phyloP scores from a whole-genome alignment of 2,329 filamentous ascomycete genomes.

The Ascocoryne sarcoides region DNA sequence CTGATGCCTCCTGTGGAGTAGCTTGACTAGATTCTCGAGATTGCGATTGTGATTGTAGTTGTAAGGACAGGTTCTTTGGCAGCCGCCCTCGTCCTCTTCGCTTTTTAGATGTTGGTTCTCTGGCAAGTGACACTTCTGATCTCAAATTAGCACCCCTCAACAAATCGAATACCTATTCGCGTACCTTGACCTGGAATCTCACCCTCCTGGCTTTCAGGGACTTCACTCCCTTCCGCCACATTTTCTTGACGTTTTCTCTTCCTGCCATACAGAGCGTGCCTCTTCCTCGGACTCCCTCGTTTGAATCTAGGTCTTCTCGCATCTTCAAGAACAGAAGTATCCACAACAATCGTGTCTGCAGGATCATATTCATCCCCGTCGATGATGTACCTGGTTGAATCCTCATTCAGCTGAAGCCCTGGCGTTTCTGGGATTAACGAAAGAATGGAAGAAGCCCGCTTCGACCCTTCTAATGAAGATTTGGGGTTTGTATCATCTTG shows the following conservation, averaged over 20 bases:
- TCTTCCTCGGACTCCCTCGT: background rate
- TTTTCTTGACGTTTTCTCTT: constrained; percentile 17
- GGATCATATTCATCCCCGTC: constrained; percentile 11
- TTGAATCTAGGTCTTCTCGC: background rate
- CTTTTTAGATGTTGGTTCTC: too few relatives aligned
- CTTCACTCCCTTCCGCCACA: constrained; percentile 9
- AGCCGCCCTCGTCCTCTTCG: too few relatives aligned
- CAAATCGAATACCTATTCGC: too few relatives aligned
- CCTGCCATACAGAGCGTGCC: constrained; percentile 1
- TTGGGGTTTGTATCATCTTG: background rate
- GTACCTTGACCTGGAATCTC: constrained; percentile 9
- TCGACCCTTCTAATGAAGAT: too few relatives aligned
- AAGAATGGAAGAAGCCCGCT: constrained; percentile 11
- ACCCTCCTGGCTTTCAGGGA: constrained; percentile 19
- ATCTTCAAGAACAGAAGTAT: constrained; percentile 10
- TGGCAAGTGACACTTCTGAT: too few relatives aligned
- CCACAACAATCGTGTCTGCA: constrained; percentile 18
- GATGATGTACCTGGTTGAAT: constrained; percentile 1
- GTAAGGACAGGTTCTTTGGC: too few relatives aligned
- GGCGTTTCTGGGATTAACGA: constrained; percentile 25
- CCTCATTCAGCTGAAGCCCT: constrained; percentile 2
- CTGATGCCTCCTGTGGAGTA: too few relatives aligned
- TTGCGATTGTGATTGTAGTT: too few relatives aligned
- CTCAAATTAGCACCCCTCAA: too few relatives aligned
- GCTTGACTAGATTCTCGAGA: too few relatives aligned